Base-by-base conservation (phyloP, 2,329 filamentous ascomycete species). In the Neurospora crassa region DNA sequence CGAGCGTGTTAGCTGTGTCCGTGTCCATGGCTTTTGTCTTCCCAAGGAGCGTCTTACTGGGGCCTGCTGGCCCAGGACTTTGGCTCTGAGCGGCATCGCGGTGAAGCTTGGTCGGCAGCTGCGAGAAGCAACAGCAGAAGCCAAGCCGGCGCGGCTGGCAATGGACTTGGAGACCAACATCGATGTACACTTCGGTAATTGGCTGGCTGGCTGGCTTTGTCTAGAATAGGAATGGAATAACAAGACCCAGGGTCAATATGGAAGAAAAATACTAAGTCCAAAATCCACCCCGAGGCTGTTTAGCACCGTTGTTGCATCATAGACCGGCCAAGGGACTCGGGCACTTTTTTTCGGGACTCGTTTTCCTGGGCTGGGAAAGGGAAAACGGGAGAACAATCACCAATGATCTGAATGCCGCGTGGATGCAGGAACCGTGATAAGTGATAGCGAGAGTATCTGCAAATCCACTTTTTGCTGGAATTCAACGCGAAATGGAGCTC, bases 11-110 rank as follows among this genome's bases (percentile, higher is more conserved):
- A 69, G 69, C 18, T 8, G 16, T 59, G 53, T 14, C 20, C 1
- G 43, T n/a, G 40, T 2, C 74, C 72, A 47, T 68, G 45, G 14
- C 37, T 40, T 40, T 40, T 11, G 20, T 72, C 72, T 71, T 68
- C 71, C 75, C 68, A 70, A 72, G n/a, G 53, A 40, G 42, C 53
- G 68, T 71, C 70, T 59, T 67, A 47, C 82, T 71, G 82, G 82
- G 74, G 80, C 83, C 75, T 88, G 84, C 69, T 86, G 86, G 75
- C 89, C 84, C 78, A 86, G 82, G 75, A 94, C 86, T 81, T 92
- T 95, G 73, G 92, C 92, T 84, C 89, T 90, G 75, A 97, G 86
- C 80, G 93, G 93, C 93, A 97, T 97, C 73, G 80, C 53, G 53
- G 53, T 80, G 78, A 83, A 78, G 37, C 59, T 69, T 41, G 20